A percentile compares a stretch with the other conserved stretches of the same genome.
Evolutionary conservation across 306 rosid genomes (phyloP).

Genomic region (Prinsepia uniflora): DNA sequence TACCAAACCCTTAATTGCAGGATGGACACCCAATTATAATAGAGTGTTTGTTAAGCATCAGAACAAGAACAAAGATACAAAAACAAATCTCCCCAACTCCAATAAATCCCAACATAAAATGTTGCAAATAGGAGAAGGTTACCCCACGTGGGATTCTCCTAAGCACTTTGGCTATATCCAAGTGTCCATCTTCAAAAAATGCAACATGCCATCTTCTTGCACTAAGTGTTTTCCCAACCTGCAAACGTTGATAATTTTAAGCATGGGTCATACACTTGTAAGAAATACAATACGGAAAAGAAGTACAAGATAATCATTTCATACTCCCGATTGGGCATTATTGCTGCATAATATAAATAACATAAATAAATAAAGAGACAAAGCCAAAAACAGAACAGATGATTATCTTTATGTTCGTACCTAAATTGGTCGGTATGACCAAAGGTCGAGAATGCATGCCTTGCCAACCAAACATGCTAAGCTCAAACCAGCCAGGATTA

Average conservation of each 20-base stretch:
- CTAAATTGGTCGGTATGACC: no score
- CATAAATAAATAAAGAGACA: no score
- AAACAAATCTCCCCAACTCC: neutral
- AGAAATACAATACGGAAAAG: neutral
- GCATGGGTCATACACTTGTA: neutral
- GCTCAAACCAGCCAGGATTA: no score
- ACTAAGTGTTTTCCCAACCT: constrained; percentile 95
- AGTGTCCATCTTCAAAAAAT: constrained; percentile 71
- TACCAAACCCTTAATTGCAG: constrained; percentile 86
- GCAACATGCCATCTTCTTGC: constrained; percentile 85
- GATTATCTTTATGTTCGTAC: no score
- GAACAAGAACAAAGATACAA: neutral
- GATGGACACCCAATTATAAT: constrained; percentile 75
- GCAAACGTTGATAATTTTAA: constrained; percentile 27
- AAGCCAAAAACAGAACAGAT: no score
- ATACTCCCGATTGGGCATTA: constrained; percentile 1
- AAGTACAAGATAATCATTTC: neutral
- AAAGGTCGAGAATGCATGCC: no score
- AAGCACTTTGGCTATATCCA: constrained; percentile 80
- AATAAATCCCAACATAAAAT: neutral
- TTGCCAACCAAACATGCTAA: no score
- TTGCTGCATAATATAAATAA: neutral
- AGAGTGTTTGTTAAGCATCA: neutral
- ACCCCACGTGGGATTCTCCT: constrained; percentile 93
- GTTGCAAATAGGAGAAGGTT: constrained; percentile 21